Evolutionary conservation across 805 yeast genomes (phyloP).

Genomic region (Tetrapisispora taiwanensis): DNA sequence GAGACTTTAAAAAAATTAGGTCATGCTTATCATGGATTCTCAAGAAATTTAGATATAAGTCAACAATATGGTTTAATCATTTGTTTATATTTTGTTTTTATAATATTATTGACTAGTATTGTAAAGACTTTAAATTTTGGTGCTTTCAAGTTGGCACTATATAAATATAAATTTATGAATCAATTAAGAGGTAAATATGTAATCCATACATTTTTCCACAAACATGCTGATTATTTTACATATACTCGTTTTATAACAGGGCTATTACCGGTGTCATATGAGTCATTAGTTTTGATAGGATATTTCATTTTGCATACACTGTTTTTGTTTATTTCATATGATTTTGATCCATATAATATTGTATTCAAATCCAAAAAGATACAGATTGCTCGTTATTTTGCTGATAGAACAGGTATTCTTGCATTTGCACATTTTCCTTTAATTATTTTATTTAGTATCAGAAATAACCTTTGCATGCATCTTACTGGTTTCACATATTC

Average conservation of each 20-base stretch:
- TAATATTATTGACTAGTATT: slow-evolving; percentile 4
- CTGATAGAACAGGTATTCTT: slow-evolving; percentile 40
- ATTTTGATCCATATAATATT: slow-evolving; percentile 11
- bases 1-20: slow-evolving; percentile 5
- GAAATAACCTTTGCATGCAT: slow-evolving; percentile 57
- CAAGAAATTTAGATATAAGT: slow-evolving; percentile 15
- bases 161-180: slow-evolving; percentile 6
- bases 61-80: slow-evolving; percentile 8
- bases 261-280: slow-evolving; percentile 17
- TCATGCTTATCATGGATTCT: slow-evolving; percentile 12
- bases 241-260: slow-evolving; percentile 7
- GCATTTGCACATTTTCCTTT: slow-evolving; percentile 42
- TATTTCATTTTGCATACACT: slow-evolving; percentile 12
- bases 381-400: slow-evolving; percentile 26
- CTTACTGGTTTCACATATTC: slow-evolving; percentile 55
- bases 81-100: slow-evolving; percentile 9
- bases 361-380: slow-evolving; percentile 7
- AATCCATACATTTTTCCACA: slow-evolving; percentile 11
- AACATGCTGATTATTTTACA: slow-evolving; percentile 15
- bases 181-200: slow-evolving; percentile 11
- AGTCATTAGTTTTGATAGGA: slow-evolving; percentile 11
- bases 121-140: slow-evolving; percentile 8
- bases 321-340: slow-evolving; percentile 8
- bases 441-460: slow-evolving; percentile 53
- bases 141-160: slow-evolving; percentile 7